These are phyloP conservation scores for Cadophora malorum DNA, from an alignment of 2,329 filamentous ascomycete species.

Conservation along the genomic window DNA sequence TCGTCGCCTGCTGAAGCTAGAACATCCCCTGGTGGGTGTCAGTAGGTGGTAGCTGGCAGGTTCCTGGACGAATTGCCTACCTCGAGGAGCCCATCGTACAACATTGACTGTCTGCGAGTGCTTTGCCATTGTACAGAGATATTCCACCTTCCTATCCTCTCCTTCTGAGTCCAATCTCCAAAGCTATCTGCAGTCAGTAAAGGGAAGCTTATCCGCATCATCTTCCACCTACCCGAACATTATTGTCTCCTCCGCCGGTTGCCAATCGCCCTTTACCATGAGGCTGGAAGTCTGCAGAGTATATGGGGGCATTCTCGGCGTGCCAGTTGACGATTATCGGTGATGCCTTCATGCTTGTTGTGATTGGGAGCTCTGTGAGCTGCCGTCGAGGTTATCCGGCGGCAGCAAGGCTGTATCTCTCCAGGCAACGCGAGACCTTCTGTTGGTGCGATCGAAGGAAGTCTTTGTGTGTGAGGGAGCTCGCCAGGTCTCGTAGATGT, in stretches of 20 bases:
- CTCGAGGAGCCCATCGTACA: conserved; percentile 92
- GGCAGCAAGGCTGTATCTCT: conserved; percentile 28
- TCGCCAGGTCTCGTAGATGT: conserved; percentile 12
- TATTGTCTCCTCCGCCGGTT: conserved; percentile 94
- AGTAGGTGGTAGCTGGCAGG: conserved; percentile 2
- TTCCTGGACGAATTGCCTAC: conserved; percentile 55
- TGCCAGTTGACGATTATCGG: conserved; percentile 99
- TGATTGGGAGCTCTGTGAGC: conserved; percentile 28
- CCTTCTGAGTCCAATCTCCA: conserved; percentile 90
- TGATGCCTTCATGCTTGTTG: conserved; percentile 81
- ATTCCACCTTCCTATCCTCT: conserved; percentile 87
- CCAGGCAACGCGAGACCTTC: conserved; percentile 7
- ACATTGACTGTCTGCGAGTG: conserved; percentile 99
- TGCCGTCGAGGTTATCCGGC: conserved; percentile 27
- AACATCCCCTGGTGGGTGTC: conserved; percentile 72
- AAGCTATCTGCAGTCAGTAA: conserved; percentile 61
- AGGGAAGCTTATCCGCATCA: neutral
- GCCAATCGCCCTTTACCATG: conserved; percentile 89
- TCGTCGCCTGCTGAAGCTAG: conserved; percentile 96
- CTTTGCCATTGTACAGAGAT: conserved; percentile 88
- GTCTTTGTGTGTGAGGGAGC: neutral
- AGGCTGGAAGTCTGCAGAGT: conserved; percentile 96
- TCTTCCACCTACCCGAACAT: conserved; percentile 74
- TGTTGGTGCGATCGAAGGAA: neutral
- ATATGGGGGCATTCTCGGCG: conserved; percentile 94